Percentiles rank a stretch among this genome's conserved stretches.
phyloP scores from a whole-genome alignment of 78 protist genomes.

The Protostelium mycophagum region DNA sequence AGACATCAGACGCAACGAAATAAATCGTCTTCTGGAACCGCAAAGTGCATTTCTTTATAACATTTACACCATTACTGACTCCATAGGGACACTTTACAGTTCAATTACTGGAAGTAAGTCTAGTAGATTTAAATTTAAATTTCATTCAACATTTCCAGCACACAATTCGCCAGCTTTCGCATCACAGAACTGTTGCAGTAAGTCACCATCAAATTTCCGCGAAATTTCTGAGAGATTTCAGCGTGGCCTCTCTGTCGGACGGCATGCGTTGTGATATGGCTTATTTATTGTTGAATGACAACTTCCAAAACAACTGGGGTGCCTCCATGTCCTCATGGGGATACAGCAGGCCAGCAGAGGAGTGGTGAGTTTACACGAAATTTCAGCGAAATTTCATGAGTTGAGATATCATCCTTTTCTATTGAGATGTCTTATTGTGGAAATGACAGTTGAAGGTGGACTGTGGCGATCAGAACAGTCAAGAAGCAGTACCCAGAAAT shows the following conservation, averaged over 20 bases:
- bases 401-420: too few species aligned
- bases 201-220: neutral
- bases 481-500: constrained; percentile 58
- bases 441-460: too few species aligned
- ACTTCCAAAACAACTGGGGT: constrained; percentile 72
- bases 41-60: too few species aligned
- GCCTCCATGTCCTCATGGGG: constrained; percentile 51
- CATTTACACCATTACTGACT: too few species aligned
- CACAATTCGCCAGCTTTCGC: too few species aligned
- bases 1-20: too few species aligned
- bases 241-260: constrained; percentile 66
- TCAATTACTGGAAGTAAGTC: constrained; percentile 77
- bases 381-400: too few species aligned
- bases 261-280: constrained; percentile 91
- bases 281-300: constrained; percentile 65
- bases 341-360: constrained; percentile 58
- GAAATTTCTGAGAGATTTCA: neutral
- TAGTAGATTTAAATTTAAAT: too few species aligned
- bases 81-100: constrained; percentile 77
- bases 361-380: constrained; percentile 52
- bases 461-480: constrained; percentile 58
- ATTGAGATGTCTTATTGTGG: too few species aligned
- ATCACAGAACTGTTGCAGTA: too few species aligned
- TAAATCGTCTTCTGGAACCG: too few species aligned
- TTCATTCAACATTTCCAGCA: too few species aligned